Base-by-base conservation (phyloP, 202 grass and related monocot species). In the Eragrostis tef region DNA sequence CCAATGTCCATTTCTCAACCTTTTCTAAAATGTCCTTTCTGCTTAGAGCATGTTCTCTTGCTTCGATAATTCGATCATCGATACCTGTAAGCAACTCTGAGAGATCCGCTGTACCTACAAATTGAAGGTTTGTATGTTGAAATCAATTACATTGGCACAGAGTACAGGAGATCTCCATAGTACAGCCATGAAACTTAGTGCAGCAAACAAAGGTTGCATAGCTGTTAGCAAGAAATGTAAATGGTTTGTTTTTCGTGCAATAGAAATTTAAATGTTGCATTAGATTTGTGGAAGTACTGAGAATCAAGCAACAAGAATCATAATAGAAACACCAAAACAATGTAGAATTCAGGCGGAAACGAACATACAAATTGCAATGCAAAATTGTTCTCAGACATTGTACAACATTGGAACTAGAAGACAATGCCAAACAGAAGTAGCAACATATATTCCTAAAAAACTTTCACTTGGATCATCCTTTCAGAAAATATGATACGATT, bases 11-110 rank as follows among this genome's bases (percentile, higher is more conserved):
- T 81, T 91, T 98, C 19, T 98, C 90, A 9, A 93, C 74, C 86
- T 93, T 98, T 58, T 98, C 92, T 63, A 98, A 53, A 83, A 98
- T 98, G 31, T 95, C 95, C 43, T 90, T 95, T 89, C 90, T 91
- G 59, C 92, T 93, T 61, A 89, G 68, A 79, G 95, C 92, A 85
- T 88, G 83, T 50, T 93, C 95, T 87, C 81, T 94, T 71, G 92
- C 95, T 39, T 88, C 81, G 6, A 17, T 27, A 87, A 93, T 93
- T 77, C 83, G 82, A 61, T 67, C 54, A 64, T 98, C 90, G 88
- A 98, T 91, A 42, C 62, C 63, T 77, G 71, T 57, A 70, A 98
- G 71, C 68, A 95, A 71, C 69, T 95, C 92, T 41, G 88, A 87
- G 43, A 93, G 88, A 71, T 95, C 85, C 66, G 60, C 78, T 67